Conservation (phyloP, 2,329 filamentous ascomycete species). For the Fusarium palustre region DNA sequence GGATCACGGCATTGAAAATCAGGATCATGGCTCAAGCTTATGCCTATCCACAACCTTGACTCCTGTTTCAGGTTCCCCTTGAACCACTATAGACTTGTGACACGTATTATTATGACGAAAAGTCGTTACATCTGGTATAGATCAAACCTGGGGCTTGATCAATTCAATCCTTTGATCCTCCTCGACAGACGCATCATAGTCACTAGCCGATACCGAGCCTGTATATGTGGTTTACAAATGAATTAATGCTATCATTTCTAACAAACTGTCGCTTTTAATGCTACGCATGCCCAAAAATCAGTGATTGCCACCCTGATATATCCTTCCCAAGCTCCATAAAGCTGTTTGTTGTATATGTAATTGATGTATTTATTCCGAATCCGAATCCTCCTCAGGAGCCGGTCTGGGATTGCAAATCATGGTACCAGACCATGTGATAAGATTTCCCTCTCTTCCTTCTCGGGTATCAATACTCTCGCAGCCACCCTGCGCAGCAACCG, state of each 20-base stretch:
- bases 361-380: background rate
- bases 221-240: background rate
- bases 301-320: background rate
- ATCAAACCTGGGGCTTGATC: background rate
- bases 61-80: background rate
- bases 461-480: conserved; percentile 32
- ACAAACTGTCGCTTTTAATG: conserved; percentile 19
- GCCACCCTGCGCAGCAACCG: conserved; percentile 14
- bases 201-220: background rate
- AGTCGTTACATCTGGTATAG: background rate
- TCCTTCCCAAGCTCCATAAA: background rate
- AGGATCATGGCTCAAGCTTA: background rate
- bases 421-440: conserved; percentile 23
- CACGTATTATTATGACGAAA: background rate
- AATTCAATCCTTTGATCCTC: background rate
- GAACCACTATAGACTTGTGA: background rate
- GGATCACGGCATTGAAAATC: background rate
- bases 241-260: conserved; percentile 1
- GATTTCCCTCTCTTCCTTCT: conserved; percentile 24
- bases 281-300: background rate
- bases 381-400: conserved; percentile 9
- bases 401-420: conserved; percentile 17
- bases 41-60: background rate
- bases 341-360: background rate
- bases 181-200: background rate